Percentiles rank a stretch among this genome's conserved stretches.
Evolutionary conservation across 495 filamentous ascomycete species (phyloP).

Genomic region (Penicillium fimorum): DNA sequence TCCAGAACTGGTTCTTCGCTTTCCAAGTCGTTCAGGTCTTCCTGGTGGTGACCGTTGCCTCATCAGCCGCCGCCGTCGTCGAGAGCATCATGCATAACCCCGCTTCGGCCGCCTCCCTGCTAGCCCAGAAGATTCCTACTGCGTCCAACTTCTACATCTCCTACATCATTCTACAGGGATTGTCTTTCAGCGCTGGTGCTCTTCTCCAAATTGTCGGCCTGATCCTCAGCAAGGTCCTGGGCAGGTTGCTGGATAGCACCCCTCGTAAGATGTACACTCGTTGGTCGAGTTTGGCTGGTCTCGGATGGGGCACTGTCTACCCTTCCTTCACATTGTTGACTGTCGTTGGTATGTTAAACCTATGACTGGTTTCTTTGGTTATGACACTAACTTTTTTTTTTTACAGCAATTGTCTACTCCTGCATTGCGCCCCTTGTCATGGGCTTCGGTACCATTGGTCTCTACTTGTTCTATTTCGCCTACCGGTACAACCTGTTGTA

Average conservation of each 20-base stretch:
- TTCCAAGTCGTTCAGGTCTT: slow-evolving; percentile 98
- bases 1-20: slow-evolving; percentile 88
- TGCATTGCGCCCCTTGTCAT: slow-evolving; percentile 88
- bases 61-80: slow-evolving; percentile 58
- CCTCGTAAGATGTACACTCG: slow-evolving; percentile 74
- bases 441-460: slow-evolving; percentile 79
- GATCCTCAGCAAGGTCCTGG: slow-evolving; percentile 72
- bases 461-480: slow-evolving; percentile 86
- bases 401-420: slow-evolving; percentile 75
- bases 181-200: slow-evolving; percentile 74
- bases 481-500: slow-evolving; percentile 96
- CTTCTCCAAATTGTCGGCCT: slow-evolving; percentile 78
- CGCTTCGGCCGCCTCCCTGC: slow-evolving; percentile 53
- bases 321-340: slow-evolving; percentile 82
- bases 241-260: slow-evolving; percentile 66
- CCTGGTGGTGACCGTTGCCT: slow-evolving; percentile 77
- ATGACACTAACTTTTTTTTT: slow-evolving; percentile 6
- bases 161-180: slow-evolving; percentile 90
- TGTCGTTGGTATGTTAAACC: slow-evolving; percentile 59
- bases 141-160: slow-evolving; percentile 93
- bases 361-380: not conserved
- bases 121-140: slow-evolving; percentile 73
- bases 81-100: slow-evolving; percentile 65
- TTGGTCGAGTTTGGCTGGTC: slow-evolving; percentile 60
- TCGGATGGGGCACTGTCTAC: slow-evolving; percentile 87